phyloP scores from a whole-genome alignment of 495 filamentous ascomycete genomes.

The Rhypophila decipiens region DNA sequence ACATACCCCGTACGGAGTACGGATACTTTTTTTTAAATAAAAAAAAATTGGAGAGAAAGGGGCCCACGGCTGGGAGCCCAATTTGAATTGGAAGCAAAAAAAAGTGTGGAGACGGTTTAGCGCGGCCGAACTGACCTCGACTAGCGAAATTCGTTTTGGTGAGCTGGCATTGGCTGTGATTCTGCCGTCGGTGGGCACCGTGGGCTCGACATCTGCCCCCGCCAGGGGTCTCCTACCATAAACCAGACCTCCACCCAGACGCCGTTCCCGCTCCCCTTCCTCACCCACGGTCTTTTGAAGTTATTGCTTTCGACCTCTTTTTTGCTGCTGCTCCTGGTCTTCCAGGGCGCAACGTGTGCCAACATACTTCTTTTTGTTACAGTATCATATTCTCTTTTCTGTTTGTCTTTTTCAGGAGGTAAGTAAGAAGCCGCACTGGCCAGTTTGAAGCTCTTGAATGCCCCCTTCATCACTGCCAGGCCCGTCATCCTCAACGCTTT shows the following conservation, averaged over 20 bases:
- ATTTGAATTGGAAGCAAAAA: too few species aligned
- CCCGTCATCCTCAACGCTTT: too few species aligned
- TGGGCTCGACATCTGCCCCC: slow-evolving; percentile 1
- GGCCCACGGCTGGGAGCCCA: slow-evolving; percentile 21
- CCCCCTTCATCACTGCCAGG: too few species aligned
- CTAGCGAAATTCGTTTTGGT: slow-evolving; percentile 10
- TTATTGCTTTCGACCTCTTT: slow-evolving; percentile 14
- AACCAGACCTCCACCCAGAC: slow-evolving; percentile 28
- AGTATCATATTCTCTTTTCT: too few species aligned
- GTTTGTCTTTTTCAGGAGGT: slow-evolving; percentile 11
- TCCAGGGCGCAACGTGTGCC: slow-evolving; percentile 33
- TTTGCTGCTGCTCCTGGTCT: slow-evolving; percentile 31
- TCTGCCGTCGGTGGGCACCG: slow-evolving; percentile 14
- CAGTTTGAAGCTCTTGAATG: not conserved
- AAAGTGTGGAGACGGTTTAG: slow-evolving; percentile 22
- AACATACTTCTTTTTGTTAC: slow-evolving; percentile 22
- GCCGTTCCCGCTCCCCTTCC: slow-evolving; percentile 24
- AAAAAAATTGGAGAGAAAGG: slow-evolving; percentile 1
- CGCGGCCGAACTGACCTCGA: slow-evolving; percentile 18
- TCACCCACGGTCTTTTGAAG: slow-evolving; percentile 32
- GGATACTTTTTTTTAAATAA: too few species aligned
- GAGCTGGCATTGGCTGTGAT: slow-evolving; percentile 15
- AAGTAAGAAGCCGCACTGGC: slow-evolving; percentile 5
- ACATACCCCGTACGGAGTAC: too few species aligned
- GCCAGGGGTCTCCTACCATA: slow-evolving; percentile 14